These are phyloP conservation scores for Botrytis elliptica DNA, from an alignment of 2,329 filamentous ascomycete species.

Conservation along the genomic window DNA sequence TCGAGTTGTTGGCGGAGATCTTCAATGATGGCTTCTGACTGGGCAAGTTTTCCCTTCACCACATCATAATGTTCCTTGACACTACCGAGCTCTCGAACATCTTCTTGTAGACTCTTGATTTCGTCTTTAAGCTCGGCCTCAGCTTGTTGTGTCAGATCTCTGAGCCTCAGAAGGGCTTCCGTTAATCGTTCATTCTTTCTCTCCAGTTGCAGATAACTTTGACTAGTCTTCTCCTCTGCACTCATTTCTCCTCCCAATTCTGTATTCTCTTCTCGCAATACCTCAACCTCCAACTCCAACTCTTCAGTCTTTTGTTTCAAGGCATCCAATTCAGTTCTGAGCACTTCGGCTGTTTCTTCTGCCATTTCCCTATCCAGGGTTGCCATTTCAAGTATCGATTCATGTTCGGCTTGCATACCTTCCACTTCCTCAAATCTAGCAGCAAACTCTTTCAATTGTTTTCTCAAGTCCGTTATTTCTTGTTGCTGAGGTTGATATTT, in stretches of 20 bases:
- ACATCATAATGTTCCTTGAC: constrained; percentile 69
- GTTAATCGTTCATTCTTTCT: constrained; percentile 83
- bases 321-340: constrained; percentile 76
- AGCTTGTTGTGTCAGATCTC: constrained; percentile 83
- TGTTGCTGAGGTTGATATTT: constrained; percentile 85
- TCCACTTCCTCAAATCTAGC: constrained; percentile 67
- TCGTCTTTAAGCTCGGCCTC: constrained; percentile 77
- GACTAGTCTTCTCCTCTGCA: constrained; percentile 80
- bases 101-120: constrained; percentile 70
- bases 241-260: constrained; percentile 83
- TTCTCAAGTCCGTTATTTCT: constrained; percentile 74
- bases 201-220: constrained; percentile 90
- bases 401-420: constrained; percentile 76
- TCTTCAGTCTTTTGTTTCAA: constrained; percentile 78
- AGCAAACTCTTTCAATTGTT: constrained; percentile 74
- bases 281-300: constrained; percentile 81
- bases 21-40: constrained; percentile 73
- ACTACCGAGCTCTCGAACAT: constrained; percentile 64
- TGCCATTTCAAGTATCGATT: constrained; percentile 80
- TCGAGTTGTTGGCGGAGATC: constrained; percentile 91
- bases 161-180: constrained; percentile 78
- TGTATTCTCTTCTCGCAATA: constrained; percentile 81
- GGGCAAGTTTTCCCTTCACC: constrained; percentile 69
- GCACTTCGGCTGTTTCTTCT: constrained; percentile 82
- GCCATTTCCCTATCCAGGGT: constrained; percentile 94